Conservation (phyloP, 805 yeast genomes). For the Lipomyces orientalis region DNA sequence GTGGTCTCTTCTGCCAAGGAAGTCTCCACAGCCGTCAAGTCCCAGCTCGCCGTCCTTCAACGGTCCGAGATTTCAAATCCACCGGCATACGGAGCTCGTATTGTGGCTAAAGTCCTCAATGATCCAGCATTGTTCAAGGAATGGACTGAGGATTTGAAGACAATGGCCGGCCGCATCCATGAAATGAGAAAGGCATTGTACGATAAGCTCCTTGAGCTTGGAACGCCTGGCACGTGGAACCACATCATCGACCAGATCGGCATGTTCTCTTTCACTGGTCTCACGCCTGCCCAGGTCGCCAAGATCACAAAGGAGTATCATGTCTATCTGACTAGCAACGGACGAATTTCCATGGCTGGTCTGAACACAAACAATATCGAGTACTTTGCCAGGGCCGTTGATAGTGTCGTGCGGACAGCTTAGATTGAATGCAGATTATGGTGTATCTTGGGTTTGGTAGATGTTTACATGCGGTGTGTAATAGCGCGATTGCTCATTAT, state of each 20-base stretch:
- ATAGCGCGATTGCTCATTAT: background rate
- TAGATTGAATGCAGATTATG: background rate
- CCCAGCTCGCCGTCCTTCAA: conserved; percentile 77
- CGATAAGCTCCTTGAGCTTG: conserved; percentile 61
- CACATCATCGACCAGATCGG: conserved; percentile 92
- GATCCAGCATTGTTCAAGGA: conserved; percentile 69
- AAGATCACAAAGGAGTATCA: conserved; percentile 78
- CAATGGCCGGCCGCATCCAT: conserved; percentile 85
- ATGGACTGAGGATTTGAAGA: conserved; percentile 83
- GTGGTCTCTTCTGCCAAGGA: conserved; percentile 54
- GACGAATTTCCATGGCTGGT: conserved; percentile 95
- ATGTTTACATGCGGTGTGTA: background rate
- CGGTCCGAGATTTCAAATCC: conserved; percentile 92
- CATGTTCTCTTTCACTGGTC: conserved; percentile 95
- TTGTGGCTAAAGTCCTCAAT: conserved; percentile 76
- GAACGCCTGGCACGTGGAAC: conserved; percentile 91
- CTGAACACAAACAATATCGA: conserved; percentile 78
- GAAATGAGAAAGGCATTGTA: conserved; percentile 76
- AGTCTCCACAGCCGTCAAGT: conserved; percentile 62
- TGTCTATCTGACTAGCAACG: conserved; percentile 78
- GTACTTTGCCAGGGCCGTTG: conserved; percentile 79
- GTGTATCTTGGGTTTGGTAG: background rate
- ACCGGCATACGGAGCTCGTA: conserved; percentile 94
- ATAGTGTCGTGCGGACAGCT: conserved; percentile 44
- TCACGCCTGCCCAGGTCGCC: conserved; percentile 74